Evolutionary conservation across 257 asterid genomes (phyloP).

Genomic region (Ilex aquifolium): DNA sequence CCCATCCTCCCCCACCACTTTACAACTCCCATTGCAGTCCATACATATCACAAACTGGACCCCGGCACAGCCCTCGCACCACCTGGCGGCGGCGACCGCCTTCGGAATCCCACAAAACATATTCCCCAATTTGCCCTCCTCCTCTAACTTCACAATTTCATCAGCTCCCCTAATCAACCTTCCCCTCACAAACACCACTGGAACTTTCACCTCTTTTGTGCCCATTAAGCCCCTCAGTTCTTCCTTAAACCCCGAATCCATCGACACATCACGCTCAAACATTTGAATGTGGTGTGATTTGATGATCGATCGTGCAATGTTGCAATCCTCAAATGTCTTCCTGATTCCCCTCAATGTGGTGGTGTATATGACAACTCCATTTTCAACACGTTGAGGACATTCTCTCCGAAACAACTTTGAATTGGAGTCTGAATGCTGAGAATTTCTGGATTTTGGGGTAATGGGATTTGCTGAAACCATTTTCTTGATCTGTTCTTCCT

Average conservation of each 20-base stretch:
- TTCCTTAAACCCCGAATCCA: slow-evolving; percentile 78
- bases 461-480: slow-evolving; percentile 21
- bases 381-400: slow-evolving; percentile 72
- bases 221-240: slow-evolving; percentile 61
- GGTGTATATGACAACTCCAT: slow-evolving; percentile 50
- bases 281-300: slow-evolving; percentile 50
- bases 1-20: slow-evolving; percentile 54
- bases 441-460: slow-evolving; percentile 10
- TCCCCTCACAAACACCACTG: slow-evolving; percentile 77
- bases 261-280: slow-evolving; percentile 68
- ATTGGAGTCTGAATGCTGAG: slow-evolving; percentile 20
- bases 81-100: slow-evolving; percentile 29
- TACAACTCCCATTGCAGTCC: slow-evolving; percentile 80
- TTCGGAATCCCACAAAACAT: slow-evolving; percentile 54
- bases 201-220: slow-evolving; percentile 57
- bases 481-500: slow-evolving; percentile 54
- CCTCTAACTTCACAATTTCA: slow-evolving; percentile 71
- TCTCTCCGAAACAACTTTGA: slow-evolving; percentile 33
- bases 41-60: slow-evolving; percentile 68
- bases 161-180: slow-evolving; percentile 86
- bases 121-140: slow-evolving; percentile 68
- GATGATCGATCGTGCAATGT: slow-evolving; percentile 47
- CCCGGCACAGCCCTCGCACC: slow-evolving; percentile 71
- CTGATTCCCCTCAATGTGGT: slow-evolving; percentile 84
- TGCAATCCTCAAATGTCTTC: slow-evolving; percentile 91